Conservation (phyloP, 768 basidiomycete species). For the Mycena polygramma region DNA sequence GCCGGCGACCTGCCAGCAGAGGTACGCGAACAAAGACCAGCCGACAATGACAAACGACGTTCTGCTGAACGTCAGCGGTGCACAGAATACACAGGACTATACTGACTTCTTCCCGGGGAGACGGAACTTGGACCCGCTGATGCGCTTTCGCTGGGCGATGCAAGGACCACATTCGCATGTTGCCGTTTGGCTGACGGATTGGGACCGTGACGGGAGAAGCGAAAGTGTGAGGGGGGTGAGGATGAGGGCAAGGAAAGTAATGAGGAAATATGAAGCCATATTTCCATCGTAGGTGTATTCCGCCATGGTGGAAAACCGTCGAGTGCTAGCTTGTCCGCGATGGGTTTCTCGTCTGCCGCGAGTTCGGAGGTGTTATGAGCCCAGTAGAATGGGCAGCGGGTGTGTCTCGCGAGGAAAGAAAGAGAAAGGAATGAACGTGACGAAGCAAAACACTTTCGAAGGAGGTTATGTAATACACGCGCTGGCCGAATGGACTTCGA, state of each 20-base stretch:
- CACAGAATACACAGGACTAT: not conserved
- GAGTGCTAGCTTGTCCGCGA: too few species aligned
- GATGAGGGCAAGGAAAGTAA: conserved; percentile 88
- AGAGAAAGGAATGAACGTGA: not conserved
- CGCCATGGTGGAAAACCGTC: conserved; percentile 61
- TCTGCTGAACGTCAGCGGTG: conserved; percentile 52
- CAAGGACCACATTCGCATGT: conserved; percentile 78
- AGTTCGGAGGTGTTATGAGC: too few species aligned
- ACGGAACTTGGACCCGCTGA: conserved; percentile 62
- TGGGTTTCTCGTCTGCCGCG: too few species aligned
- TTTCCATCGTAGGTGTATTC: conserved; percentile 90
- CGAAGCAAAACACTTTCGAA: too few species aligned
- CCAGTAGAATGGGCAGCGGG: too few species aligned
- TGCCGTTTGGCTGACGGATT: conserved; percentile 50
- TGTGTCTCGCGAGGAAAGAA: conserved; percentile 36
- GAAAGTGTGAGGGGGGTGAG: conserved; percentile 84
- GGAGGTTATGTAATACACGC: conserved; percentile 16
- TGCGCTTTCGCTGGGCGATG: conserved; percentile 62
- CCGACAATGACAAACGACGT: conserved; percentile 72
- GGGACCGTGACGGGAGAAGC: conserved; percentile 49
- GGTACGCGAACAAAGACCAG: conserved; percentile 79
- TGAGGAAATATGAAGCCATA: conserved; percentile 91
- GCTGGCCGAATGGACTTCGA: not conserved
- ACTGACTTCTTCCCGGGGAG: conserved; percentile 67
- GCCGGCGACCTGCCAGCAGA: conserved; percentile 75